Evolutionary conservation across 495 filamentous ascomycete genomes (phyloP), one percentile per base, ranked within the genome.

Genomic region (Talaromyces proteolyticus): DNA sequence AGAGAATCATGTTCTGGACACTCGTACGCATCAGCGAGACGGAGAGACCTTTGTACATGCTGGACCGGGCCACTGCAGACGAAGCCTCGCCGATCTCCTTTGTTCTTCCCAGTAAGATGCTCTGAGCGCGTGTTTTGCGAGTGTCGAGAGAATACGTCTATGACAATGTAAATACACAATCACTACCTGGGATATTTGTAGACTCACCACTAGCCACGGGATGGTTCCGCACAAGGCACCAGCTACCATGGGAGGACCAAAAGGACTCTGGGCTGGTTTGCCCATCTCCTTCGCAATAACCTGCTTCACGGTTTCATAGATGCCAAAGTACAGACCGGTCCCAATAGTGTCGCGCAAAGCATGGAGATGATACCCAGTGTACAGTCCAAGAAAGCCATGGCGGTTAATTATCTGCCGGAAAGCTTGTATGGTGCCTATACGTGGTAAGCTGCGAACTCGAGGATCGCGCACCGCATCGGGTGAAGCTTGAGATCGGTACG

Each of bases 261-360:
- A 65, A 0, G 67, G 68, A 22, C 63, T 67, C 24, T 64, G 66
- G 26, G 67, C 62, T 3, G 57, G 57, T 24, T 49, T 49, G 3
- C 71, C 69, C 22, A 70, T 54, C 48, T 70, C 64, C 36, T 67
- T 90, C 24, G 85, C 83, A 37, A 91, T 79, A 38, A 93, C 59
- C 64, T 95, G 88, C 66, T 96, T 96, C 50, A 82, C 81, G 54
- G 84, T 88, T 61, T 96, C 91, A 61, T 96, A 96, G 53, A 90
- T 87, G 50, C 85, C 82, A 59, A 96, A 96, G 63, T 96, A 96
- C 48, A 95, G 84, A 2, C 78, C 89, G 2, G 91, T 93, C 20
- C 91, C 91, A 42, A 95, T 75, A 0, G 88, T 93, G 61, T 96
- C 91, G 42, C 91, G 81, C 61, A 94, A 80, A 78, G 65, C 65